Evolutionary conservation across 2,329 filamentous ascomycete species (phyloP), one percentile per base, ranked within the genome.

Genomic region (Ophiostoma fasciatum): DNA sequence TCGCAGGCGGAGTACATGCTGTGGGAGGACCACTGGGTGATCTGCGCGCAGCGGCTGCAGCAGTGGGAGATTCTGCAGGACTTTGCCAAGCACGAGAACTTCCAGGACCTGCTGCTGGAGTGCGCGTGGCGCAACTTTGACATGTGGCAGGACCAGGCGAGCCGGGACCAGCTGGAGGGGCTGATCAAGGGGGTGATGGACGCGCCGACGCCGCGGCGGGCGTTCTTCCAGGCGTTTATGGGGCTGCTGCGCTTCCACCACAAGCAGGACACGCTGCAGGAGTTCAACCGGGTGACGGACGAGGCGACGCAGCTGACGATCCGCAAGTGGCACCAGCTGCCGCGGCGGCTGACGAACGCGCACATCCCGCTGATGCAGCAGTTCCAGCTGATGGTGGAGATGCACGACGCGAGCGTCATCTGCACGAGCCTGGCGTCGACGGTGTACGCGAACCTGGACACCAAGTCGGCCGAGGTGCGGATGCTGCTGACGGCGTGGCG

Each of bases 221-320:
- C 84, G 28, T 99, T 98, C 67, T 98, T 98, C 75, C 87, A 94
- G 55, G 84, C 88, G 0, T 99, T 99, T 61, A 94, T 94, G 81
- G 82, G 85, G 2, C 66, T 99, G 25, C 74, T 98, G 44, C 94
- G 94, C 57, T 76, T 92, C 45, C 88, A 96, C 57, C 80, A 83
- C 48, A 88, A 93, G 59, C 77, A 82, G 44, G 88, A 96, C 54
- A 69, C 69, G 5, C 65, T 71, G 13, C 69, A 69, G 28, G 88
- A 96, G 35, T 96, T 98, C 57, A 81, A 79, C 43, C 76, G 84
- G 39, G 73, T 93, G 17, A 94, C 87, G 50, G 90, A 99, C 49
- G 92, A 98, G 58, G 88, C 90, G 3, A 94, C 96, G 36, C 90
- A 99, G 56, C 64, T 98, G 9, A 93, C 88, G 1, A 94, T 99